Percentiles rank a stretch among this genome's conserved stretches.
phyloP scores from a whole-genome alignment of 495 filamentous ascomycete species.

The Venustampulla echinocandica region DNA sequence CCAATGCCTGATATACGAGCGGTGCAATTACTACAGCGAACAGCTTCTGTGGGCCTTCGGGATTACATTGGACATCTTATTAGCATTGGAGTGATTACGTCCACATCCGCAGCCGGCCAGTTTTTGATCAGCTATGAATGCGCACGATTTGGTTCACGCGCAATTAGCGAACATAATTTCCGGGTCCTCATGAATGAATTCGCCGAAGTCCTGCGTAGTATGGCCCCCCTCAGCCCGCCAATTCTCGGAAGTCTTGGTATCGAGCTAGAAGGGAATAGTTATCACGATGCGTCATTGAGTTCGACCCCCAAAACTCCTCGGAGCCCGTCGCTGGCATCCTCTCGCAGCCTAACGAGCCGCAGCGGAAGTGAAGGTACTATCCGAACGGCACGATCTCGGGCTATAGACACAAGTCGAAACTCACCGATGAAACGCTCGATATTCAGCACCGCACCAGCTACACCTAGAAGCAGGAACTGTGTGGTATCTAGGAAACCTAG shows the following conservation, averaged over 20 bases:
- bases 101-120: constrained; percentile 41
- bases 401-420: constrained; percentile 22
- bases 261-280: constrained; percentile 32
- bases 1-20: constrained; percentile 46
- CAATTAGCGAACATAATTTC: constrained; percentile 57
- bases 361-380: constrained; percentile 24
- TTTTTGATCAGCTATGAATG: constrained; percentile 76
- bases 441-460: constrained; percentile 44
- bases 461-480: constrained; percentile 34
- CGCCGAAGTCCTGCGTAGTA: constrained; percentile 67
- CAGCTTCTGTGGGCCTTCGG: constrained; percentile 64
- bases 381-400: constrained; percentile 21
- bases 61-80: constrained; percentile 72
- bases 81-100: constrained; percentile 52
- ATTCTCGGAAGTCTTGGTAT: constrained; percentile 25
- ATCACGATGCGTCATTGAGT: constrained; percentile 38
- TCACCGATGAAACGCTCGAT: constrained; percentile 30
- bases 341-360: constrained; percentile 8
- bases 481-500: constrained; percentile 30
- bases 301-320: constrained; percentile 26
- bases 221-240: constrained; percentile 52
- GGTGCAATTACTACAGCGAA: constrained; percentile 62
- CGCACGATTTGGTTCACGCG: constrained; percentile 63
- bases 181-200: constrained; percentile 80
- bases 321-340: constrained; percentile 22